Conservation (phyloP, 140 eudicot species). For the Oenanthe javanica region DNA sequence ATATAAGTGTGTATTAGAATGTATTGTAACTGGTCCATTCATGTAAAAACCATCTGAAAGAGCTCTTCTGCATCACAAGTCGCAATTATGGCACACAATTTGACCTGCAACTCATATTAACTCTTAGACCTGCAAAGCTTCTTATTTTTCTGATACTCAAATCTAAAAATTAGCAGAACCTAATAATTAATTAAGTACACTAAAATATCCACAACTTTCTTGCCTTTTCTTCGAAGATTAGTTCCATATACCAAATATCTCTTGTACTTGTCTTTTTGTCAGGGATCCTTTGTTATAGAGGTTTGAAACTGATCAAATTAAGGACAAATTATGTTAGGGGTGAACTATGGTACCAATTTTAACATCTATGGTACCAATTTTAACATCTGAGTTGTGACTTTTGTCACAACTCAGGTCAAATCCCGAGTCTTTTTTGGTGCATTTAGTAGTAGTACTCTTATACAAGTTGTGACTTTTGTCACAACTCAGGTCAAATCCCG, state of each 20-base stretch:
- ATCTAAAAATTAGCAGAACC: neutral
- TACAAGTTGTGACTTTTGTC: no score
- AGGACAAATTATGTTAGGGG: no score
- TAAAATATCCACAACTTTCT: neutral
- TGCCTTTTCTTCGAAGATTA: neutral
- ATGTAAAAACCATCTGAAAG: neutral
- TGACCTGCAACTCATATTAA: neutral
- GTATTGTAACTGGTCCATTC: neutral
- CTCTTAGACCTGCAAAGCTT: neutral
- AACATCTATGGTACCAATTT: no score
- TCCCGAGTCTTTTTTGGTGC: no score
- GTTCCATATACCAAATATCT: no score
- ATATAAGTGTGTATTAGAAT: neutral
- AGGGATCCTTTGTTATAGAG: neutral
- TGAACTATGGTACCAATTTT: neutral
- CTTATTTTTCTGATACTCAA: neutral
- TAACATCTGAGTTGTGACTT: no score
- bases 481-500: no score
- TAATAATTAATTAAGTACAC: neutral
- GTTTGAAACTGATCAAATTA: no score
- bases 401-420: no score
- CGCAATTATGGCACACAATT: neutral
- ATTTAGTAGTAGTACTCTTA: no score
- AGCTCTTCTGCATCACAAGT: neutral
- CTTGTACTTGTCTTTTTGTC: neutral